phyloP scores from a whole-genome alignment of 441 rosid species.

The Syzygium malaccense region DNA sequence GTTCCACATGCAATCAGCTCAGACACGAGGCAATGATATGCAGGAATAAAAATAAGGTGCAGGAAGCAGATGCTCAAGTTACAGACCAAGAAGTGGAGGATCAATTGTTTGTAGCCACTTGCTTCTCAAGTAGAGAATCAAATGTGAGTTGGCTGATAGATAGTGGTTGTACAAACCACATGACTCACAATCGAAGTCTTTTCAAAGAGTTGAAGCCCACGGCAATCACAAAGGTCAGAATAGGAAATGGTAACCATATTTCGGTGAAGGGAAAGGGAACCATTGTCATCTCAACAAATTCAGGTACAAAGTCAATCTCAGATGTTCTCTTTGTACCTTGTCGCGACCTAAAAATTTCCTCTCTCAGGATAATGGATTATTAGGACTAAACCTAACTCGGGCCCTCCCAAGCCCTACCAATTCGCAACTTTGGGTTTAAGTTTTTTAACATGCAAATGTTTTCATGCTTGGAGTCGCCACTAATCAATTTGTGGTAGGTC shows the following conservation, averaged over 20 bases:
- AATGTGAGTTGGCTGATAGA: constrained; percentile 13
- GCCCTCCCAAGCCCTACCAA: too few species aligned
- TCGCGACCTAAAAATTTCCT: too few species aligned
- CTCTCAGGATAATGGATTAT: too few species aligned
- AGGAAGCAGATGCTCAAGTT: not conserved
- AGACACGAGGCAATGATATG: constrained; percentile 9
- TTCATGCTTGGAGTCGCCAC: too few species aligned
- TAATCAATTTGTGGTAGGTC: too few species aligned
- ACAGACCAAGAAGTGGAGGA: constrained; percentile 2
- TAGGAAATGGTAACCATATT: not conserved
- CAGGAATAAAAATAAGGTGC: not conserved
- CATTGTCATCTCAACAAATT: too few species aligned
- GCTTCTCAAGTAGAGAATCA: not conserved
- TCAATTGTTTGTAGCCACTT: constrained; percentile 3
- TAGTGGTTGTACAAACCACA: constrained; percentile 17
- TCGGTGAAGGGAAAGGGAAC: too few species aligned
- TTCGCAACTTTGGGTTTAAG: too few species aligned
- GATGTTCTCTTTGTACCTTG: too few species aligned
- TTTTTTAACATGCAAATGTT: too few species aligned
- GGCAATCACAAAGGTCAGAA: not conserved
- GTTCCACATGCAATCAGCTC: constrained; percentile 1
- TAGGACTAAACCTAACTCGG: too few species aligned
- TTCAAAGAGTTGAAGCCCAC: not conserved
- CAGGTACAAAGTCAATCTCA: too few species aligned
- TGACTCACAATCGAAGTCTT: not conserved